Percentiles rank a stretch among this genome's conserved stretches.
Conservation (phyloP, 148 eudicot species). For the Persicaria tinctoria region DNA sequence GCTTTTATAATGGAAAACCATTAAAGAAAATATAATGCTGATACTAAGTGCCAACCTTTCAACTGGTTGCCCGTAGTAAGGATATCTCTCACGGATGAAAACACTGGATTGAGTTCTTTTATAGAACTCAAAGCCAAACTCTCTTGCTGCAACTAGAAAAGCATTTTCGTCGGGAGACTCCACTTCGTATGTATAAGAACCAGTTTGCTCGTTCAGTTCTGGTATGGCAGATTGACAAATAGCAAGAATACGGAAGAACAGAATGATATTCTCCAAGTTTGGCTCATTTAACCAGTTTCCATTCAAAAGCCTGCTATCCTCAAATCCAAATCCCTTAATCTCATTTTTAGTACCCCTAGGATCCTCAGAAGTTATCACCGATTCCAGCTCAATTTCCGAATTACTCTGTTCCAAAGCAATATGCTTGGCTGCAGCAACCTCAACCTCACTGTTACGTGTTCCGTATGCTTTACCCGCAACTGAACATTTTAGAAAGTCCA, state of each 20-base stretch:
- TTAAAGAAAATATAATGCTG: not conserved
- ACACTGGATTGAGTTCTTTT: conserved; percentile 83
- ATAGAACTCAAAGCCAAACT: conserved; percentile 86
- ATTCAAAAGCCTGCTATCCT: conserved; percentile 60
- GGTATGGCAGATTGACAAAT: conserved; percentile 97
- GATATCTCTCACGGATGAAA: conserved; percentile 67
- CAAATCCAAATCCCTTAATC: conserved; percentile 81
- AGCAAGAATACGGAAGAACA: conserved; percentile 77
- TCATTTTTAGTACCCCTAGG: conserved; percentile 33
- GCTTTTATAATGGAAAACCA: not conserved
- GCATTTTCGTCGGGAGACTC: conserved; percentile 98
- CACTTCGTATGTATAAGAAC: conserved; percentile 65
- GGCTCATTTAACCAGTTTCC: conserved; percentile 86
- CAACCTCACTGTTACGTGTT: conserved; percentile 74
- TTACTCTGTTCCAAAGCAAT: conserved; percentile 50
- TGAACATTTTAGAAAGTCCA: conserved; percentile 96
- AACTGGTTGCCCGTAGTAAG: conserved; percentile 37
- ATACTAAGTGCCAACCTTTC: conserved; percentile 50
- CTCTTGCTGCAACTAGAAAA: conserved; percentile 93
- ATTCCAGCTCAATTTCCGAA: conserved; percentile 68
- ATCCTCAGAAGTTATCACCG: conserved; percentile 52
- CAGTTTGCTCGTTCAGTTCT: conserved; percentile 71
- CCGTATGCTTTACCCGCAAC: conserved; percentile 83
- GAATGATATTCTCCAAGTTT: conserved; percentile 41
- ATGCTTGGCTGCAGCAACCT: conserved; percentile 88